Base-by-base conservation (phyloP, 495 filamentous ascomycete genomes). In the Aspergillus nanangensis region DNA sequence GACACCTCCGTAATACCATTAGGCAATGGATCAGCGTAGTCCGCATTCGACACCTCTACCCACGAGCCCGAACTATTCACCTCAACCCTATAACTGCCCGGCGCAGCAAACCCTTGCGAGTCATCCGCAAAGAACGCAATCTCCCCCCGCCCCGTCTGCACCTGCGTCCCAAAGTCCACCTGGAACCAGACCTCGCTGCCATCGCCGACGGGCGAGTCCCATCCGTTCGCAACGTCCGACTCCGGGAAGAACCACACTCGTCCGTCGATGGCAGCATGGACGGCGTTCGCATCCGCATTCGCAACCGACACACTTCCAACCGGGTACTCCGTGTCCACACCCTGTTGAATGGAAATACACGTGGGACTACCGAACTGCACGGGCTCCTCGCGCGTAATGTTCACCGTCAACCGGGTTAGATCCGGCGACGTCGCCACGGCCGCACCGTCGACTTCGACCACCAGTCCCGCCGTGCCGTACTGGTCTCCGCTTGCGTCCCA, bases 261-360 rank as follows among this genome's bases (percentile, higher is more conserved):
- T 0, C 57, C 59, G 40, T 65, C 59, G 41, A 62, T 62, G 18
- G 60, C 59, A 17, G 41, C 48, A 22, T 60, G 59, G 14, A 60
- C 46, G 5, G 31, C 27, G 8, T 55, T 46, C 3, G 50, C 36
- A 9, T 58, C 47, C 5, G 50, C 52, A n/a, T 50, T 38, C 10
- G 59, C 14, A 8, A 61, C 57, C 4, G 59, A 60, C 13, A 55
- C 56, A 13, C 43, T 52, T 4, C 56, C 59, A 15, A 29, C 15
- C 1, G 59, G 59, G 37, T 52, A 61, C 10, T 45, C 47, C 17
- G 46, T 33, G 34, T 29, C 31, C 3, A 45, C 9, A 5, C 34
- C 44, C 5, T 58, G 54, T 39, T 65, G 56, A 21, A 65, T 45
- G 5, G 55, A 57, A 27, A 54, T 29, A 1, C 54, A 48, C 36